Evolutionary conservation across 2,329 filamentous ascomycete genomes (phyloP).

Genomic region (Cyanodermella asteris): DNA sequence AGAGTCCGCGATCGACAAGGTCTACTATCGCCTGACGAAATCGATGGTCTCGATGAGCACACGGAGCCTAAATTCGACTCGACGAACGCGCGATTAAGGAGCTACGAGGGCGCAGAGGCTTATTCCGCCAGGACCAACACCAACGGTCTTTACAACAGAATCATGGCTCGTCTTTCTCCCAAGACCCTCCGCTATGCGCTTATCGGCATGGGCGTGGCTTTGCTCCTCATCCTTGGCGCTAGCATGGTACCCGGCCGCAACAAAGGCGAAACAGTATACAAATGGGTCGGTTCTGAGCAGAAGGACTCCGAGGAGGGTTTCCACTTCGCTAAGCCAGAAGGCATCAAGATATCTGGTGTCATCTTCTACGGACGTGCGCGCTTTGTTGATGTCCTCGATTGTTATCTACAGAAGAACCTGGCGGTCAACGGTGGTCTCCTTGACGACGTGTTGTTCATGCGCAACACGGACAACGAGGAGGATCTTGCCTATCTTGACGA

Average conservation of each 20-base stretch:
- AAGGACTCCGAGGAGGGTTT: not conserved
- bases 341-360: constrained; percentile 17
- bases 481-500: constrained; percentile 17
- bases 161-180: constrained; percentile 3
- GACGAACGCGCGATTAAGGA: constrained; percentile 1
- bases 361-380: constrained; percentile 17
- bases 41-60: constrained; percentile 5
- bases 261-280: constrained; percentile 1
- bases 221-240: too few species aligned
- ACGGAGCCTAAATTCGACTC: not conserved
- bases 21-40: constrained; percentile 4
- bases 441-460: constrained; percentile 22
- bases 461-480: constrained; percentile 15
- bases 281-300: not conserved
- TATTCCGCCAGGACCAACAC: constrained; percentile 1
- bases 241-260: constrained; percentile 2
- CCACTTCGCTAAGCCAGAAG: constrained; percentile 13
- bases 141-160: constrained; percentile 1
- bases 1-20: constrained; percentile 4
- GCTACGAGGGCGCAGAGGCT: constrained; percentile 2
- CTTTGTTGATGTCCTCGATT: constrained; percentile 18
- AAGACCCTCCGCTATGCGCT: too few species aligned
- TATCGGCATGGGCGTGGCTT: constrained; percentile 3
- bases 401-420: constrained; percentile 21
- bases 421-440: constrained; percentile 18